Conservation (phyloP, 192 early-diverging fungal species). For the Coemansia sp. region DNA sequence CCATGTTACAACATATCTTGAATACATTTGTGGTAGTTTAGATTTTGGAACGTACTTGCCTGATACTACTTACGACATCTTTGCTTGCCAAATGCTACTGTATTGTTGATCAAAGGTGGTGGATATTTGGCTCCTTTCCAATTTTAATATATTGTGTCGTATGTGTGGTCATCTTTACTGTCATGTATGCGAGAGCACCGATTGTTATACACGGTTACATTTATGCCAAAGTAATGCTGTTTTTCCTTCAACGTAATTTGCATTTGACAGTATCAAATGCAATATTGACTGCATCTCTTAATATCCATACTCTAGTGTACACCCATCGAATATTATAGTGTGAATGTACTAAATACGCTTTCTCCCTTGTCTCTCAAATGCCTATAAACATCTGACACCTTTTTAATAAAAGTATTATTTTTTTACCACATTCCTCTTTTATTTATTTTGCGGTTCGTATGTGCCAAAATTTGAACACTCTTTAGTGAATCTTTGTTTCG, state of each 20-base stretch:
- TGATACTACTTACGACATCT: neutral
- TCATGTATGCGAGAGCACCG: neutral
- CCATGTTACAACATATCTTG: neutral
- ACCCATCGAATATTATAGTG: neutral
- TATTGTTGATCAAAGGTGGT: too few species aligned
- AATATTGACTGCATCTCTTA: neutral
- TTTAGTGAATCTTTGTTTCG: neutral
- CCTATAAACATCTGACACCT: too few species aligned
- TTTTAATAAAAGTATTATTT: too few species aligned
- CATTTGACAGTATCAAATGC: neutral
- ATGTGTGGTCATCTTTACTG: neutral
- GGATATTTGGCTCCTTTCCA: too few species aligned
- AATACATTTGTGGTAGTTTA: neutral
- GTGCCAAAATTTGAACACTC: neutral
- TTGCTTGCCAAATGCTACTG: neutral
- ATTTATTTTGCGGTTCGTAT: neutral
- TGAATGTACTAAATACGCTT: neutral
- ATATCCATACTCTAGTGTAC: neutral
- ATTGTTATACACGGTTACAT: neutral
- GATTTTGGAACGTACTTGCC: neutral
- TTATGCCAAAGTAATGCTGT: neutral
- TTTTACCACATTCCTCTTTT: neutral
- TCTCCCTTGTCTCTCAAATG: neutral
- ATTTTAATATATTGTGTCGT: neutral
- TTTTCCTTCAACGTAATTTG: neutral